Evolutionary conservation across 176 grass and related monocot species (phyloP).

Genomic region (Aegilops speltoides): DNA sequence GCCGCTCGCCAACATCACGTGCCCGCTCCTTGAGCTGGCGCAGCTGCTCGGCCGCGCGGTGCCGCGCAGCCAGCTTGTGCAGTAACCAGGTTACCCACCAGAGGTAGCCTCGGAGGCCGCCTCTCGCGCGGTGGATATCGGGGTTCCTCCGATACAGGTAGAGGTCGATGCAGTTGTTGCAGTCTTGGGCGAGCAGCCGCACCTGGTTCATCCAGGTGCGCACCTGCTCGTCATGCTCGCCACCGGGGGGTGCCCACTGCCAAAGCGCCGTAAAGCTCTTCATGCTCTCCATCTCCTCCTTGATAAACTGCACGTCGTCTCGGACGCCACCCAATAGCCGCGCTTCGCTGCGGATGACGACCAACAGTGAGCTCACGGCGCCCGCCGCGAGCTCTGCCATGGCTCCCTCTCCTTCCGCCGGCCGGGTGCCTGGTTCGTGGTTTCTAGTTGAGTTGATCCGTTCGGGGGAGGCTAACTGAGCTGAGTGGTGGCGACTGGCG

Average conservation of each 20-base stretch:
- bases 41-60: not conserved
- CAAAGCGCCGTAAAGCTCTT: too few species aligned
- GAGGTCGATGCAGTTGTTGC: slow-evolving; percentile 1
- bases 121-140: not conserved
- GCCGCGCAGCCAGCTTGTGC: not conserved
- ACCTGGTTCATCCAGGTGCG: slow-evolving; percentile 21
- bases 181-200: not conserved
- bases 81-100: not conserved
- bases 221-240: slow-evolving; percentile 5
- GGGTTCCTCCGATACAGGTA: not conserved
- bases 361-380: not conserved
- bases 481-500: too few species aligned
- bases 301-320: not conserved
- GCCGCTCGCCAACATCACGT: not conserved
- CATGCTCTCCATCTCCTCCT: slow-evolving; percentile 13
- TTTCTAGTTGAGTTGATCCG: too few species aligned
- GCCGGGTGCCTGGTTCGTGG: not conserved
- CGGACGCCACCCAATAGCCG: not conserved
- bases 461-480: too few species aligned
- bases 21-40: not conserved
- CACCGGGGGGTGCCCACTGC: too few species aligned
- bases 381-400: not conserved
- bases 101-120: not conserved
- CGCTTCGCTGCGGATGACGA: not conserved
- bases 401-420: not conserved